Conservation (phyloP, 495 filamentous ascomycete species). For the Tuber magnatum region DNA sequence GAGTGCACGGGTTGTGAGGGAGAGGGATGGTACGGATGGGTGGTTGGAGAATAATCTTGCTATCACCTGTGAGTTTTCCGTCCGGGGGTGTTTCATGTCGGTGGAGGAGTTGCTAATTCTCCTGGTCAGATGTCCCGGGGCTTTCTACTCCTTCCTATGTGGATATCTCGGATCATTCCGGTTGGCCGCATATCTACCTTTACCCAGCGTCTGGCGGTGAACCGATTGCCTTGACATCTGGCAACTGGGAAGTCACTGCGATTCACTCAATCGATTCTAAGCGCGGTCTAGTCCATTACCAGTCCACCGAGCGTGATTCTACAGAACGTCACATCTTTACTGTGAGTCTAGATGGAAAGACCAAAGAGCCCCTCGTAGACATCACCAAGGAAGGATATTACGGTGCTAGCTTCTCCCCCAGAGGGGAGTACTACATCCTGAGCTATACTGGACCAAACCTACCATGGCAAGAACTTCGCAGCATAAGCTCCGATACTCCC, state of each 20-base stretch:
- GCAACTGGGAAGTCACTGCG: conserved; percentile 51
- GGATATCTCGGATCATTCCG: conserved; percentile 52
- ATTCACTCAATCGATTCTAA: conserved; percentile 49
- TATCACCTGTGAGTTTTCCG: conserved; percentile 41
- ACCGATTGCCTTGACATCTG: conserved; percentile 48
- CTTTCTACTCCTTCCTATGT: conserved; percentile 46
- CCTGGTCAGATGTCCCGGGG: conserved; percentile 40
- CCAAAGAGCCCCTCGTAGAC: conserved; percentile 49
- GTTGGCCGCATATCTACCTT: conserved; percentile 53
- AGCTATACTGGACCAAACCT: conserved; percentile 52
- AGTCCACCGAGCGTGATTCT: conserved; percentile 50
- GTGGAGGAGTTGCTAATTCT: conserved; percentile 13
- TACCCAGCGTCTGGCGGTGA: conserved; percentile 47
- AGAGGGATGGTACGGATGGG: conserved; percentile 51
- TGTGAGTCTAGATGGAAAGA: conserved; percentile 45
- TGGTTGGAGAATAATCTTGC: conserved; percentile 53
- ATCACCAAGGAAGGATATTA: conserved; percentile 47
- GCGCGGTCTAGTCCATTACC: conserved; percentile 50
- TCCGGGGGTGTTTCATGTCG: neutral
- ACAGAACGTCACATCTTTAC: conserved; percentile 54
- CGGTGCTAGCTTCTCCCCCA: conserved; percentile 51
- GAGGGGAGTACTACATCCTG: conserved; percentile 51
- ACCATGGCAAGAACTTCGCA: conserved; percentile 53
- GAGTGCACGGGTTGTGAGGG: conserved; percentile 44
- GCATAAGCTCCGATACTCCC: conserved; percentile 45